Base-by-base conservation (phyloP, 2,329 filamentous ascomycete genomes). In the Aspergillus aculeatinus region DNA sequence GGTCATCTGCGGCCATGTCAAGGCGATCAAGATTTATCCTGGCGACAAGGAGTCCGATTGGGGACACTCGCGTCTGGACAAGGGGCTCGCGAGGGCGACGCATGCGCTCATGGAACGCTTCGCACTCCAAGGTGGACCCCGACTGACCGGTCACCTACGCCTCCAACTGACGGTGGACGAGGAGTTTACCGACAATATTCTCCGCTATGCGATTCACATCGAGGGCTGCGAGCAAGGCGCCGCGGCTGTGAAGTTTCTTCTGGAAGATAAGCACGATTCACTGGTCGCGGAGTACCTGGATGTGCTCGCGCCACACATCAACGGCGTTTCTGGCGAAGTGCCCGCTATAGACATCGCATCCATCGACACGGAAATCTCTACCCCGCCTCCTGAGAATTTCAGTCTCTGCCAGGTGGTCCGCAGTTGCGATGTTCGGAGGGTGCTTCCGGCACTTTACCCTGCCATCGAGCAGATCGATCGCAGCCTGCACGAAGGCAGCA, bases 81-180 rank as follows among this genome's bases (percentile, higher is more conserved):
- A 84, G 0, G 74, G 79, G 0, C 74, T 92, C 0, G 83, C 80
- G 44, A 74, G 75, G 23, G 82, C 83, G 1, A 89, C 92, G 83
- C 80, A 88, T 0, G 76, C 76, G 1, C 90, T 92, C 66, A 92
- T 89, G 1, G 71, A 82, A 57, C 76, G 73, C 11, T 86, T 89
- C 57, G 85, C 85, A 0, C 70, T 71, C 3, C 80, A 79, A 49
- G 77, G 81, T 25, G 82, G 83, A 1, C 56, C 72, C 14, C 67
- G 70, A 3, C 77, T 90, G 68, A 91, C 88, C 0, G 90, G 90
- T 0, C 90, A 93, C 70, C 72, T 92, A 33, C 88, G 84, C 19
- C 88, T 93, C 57, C 87, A 91, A 70, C 88, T 93, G 63, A 77
- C 92, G 64, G 83, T 89, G 2, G 81, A 85, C 51, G 77, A 82